Evolutionary conservation across 2,329 filamentous ascomycete genomes (phyloP).

Genomic region (Colletotrichum musae): DNA sequence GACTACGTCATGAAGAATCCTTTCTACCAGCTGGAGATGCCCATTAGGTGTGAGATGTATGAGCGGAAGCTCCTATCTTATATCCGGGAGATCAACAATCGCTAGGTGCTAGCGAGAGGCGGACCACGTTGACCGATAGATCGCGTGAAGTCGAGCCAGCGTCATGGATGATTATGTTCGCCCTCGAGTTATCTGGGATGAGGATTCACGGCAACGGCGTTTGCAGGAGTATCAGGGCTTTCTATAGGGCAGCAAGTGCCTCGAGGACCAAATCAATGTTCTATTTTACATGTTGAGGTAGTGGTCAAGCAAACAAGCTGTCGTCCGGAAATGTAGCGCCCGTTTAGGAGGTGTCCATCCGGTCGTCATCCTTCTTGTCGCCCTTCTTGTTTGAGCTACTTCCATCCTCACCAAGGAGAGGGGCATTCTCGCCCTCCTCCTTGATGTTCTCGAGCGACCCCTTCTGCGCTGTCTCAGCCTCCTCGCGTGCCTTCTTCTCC

Average conservation of each 20-base stretch:
- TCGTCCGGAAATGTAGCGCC: slow-evolving; percentile 5
- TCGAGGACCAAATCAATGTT: slow-evolving; percentile 36
- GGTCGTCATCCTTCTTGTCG: slow-evolving; percentile 71
- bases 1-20: slow-evolving; percentile 99
- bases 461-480: slow-evolving; percentile 81
- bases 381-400: slow-evolving; percentile 61
- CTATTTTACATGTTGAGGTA: slow-evolving; percentile 41
- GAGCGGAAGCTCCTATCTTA: slow-evolving; percentile 88
- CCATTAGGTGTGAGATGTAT: slow-evolving; percentile 94
- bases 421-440: slow-evolving; percentile 80
- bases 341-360: slow-evolving; percentile 88
- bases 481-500: slow-evolving; percentile 85
- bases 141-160: too few relatives aligned
- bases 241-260: slow-evolving; percentile 38
- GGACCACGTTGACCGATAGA: too few relatives aligned
- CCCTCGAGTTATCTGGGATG: neutral
- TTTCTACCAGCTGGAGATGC: slow-evolving; percentile 98
- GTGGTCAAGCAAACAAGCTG: slow-evolving; percentile 26
- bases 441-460: slow-evolving; percentile 85
- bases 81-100: slow-evolving; percentile 79
- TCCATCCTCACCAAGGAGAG: slow-evolving; percentile 74
- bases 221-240: slow-evolving; percentile 35
- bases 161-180: slow-evolving; percentile 1
- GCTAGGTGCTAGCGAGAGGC: slow-evolving; percentile 49
- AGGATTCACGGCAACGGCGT: slow-evolving; percentile 31